Evolutionary conservation across 805 yeast genomes (phyloP), one percentile per base, ranked within the genome.

Genomic region (Zygotorulaspora danielsina): DNA sequence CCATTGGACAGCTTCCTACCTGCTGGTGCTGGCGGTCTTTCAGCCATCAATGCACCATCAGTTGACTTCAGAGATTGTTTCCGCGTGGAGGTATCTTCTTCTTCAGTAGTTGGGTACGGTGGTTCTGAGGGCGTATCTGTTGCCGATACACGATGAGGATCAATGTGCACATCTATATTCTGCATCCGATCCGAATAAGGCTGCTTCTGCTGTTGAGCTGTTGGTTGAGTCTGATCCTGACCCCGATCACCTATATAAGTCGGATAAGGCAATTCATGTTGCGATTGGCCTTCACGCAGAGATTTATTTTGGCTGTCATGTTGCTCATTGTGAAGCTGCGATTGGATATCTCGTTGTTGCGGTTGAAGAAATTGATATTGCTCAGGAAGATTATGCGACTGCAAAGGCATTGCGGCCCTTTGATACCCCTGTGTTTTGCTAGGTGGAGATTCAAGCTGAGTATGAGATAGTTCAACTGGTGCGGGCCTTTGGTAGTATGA

Each of bases 81-180:
- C 10, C 20, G 30, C 20, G 29, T 33, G 8, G 18, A 15, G 17
- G 13, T 19, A 12, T 30, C 36, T 19, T 41, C 39, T 15, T 48
- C 56, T 13, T 54, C 58, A 6, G 50, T 46, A 17, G 19, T 25
- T 17, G 64, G 64, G 39, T 58, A 58, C 2, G 61, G 51, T n/a
- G 59, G 53, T 41, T 53, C 57, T 3, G 58, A 50, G 9, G 57
- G 58, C 7, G 29, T 34, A 19, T 26, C 28, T 11, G 39, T 27
- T 12, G 20, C 28, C 16, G 32, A 19, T 7, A 17, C 19, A 15
- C 37, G 40, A 5, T 20, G 37, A 8, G 34, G 19, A 7, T 33
- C 34, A 7, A 38, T 19, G 4, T 24, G 26, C 30, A 44, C 21
- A 25, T 34, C 24, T 11, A 44, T 12, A 27, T 40, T 35, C 18